Evolutionary conservation across 164 flowering plant genomes (phyloP).

Genomic region (Malania oleifera): DNA sequence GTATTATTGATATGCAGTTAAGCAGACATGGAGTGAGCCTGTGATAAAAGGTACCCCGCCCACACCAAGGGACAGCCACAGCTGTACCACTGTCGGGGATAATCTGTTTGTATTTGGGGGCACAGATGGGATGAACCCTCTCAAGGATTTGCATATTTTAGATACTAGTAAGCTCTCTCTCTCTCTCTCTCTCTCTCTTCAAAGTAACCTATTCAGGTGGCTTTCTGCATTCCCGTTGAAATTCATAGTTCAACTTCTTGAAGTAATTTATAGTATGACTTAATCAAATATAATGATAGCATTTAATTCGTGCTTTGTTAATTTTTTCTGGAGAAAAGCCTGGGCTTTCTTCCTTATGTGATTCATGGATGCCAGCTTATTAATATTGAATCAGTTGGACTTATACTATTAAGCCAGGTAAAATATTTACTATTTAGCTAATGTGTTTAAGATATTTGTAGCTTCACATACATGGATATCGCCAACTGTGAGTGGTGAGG

Average conservation of each 20-base stretch:
- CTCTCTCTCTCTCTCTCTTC: neutral
- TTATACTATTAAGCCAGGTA: too few relatives aligned
- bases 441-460: conserved; percentile 22
- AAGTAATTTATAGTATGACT: neutral
- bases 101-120: conserved; percentile 93
- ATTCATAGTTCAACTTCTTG: neutral
- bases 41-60: conserved; percentile 77
- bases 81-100: conserved; percentile 79
- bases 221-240: neutral
- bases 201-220: neutral
- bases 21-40: conserved; percentile 76
- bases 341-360: neutral
- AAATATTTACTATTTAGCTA: too few relatives aligned
- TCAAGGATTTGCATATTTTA: conserved; percentile 77
- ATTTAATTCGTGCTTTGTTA: neutral
- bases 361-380: neutral
- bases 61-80: conserved; percentile 88
- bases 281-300: neutral
- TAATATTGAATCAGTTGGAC: neutral
- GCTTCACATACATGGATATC: conserved; percentile 80
- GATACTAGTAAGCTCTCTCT: conserved; percentile 64
- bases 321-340: neutral
- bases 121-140: conserved; percentile 86
- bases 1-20: conserved; percentile 35
- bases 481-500: conserved; percentile 76